Evolutionary conservation across 257 asterid genomes (phyloP), one percentile per base, ranked within the genome.

Genomic region (Capsicum chinense): DNA sequence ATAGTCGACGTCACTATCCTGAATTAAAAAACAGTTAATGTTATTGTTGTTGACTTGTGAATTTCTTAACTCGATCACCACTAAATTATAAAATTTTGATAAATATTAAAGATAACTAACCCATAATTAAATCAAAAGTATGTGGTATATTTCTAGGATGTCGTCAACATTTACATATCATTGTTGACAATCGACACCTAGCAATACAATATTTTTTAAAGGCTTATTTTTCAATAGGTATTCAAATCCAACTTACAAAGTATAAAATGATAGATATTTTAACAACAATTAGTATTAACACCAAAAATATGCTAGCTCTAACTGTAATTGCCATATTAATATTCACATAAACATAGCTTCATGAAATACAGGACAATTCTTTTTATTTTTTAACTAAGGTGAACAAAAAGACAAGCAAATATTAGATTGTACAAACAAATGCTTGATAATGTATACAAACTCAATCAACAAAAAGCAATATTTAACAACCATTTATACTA

Each of bases 101-200:
- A 58, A 73, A 42, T 17, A 48, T 37, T 39, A 33, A 10, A 48
- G 58, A 73, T 39, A 48, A 47, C 48, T 47, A 47, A 73, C n/a
- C 59, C 58, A 73, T 16, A 73, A 19, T 14, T 73, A 19, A 58
- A 73, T 58, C 80, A 47, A 47, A 71, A 47, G 80, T 73, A 73
- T 48, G 80, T n/a, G 42, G 80, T 73, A 14, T 47, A 47, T 56
- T 52, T 76, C 62, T 5, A 52, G 62, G 14, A 21, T 42, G 21
- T 76, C 52, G 62, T 12, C 62, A 50, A 76, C 21, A 13, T 76
- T 63, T 33, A 52, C 21, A 50, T 52, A 47, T 76, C 8, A 76
- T 52, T 52, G 81, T 26, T 26, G 33, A 26, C 33, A 26, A 1
- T 50, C 9, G 62, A 76, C 47, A 76, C 42, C 39, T 52, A 76